Percentiles rank a stretch among this genome's conserved stretches.
These are phyloP conservation scores for Carex arenaria DNA, from an alignment of 202 grass and related monocot species.

Conservation along the genomic window DNA sequence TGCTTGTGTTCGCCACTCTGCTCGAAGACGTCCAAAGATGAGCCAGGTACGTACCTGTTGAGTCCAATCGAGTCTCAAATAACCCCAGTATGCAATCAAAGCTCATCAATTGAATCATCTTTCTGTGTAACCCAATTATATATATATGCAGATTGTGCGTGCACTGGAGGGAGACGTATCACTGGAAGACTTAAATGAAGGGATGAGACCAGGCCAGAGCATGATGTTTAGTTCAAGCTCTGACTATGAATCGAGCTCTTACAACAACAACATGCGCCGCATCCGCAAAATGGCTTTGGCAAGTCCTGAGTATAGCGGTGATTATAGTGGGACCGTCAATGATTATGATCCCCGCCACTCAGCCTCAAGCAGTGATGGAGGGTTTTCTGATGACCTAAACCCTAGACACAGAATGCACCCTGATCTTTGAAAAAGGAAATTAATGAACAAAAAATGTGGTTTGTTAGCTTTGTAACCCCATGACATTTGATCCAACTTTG, in stretches of 20 bases:
- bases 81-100: neutral
- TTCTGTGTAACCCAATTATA: neutral
- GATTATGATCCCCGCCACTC: slow-evolving; percentile 13
- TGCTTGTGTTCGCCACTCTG: slow-evolving; percentile 64
- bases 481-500: slow-evolving; percentile 8
- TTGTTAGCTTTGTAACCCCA: slow-evolving; percentile 18
- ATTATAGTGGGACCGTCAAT: slow-evolving; percentile 20
- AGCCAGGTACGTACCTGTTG: slow-evolving; percentile 43
- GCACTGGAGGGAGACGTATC: slow-evolving; percentile 72
- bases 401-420: slow-evolving; percentile 25
- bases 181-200: slow-evolving; percentile 81
- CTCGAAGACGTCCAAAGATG: slow-evolving; percentile 80
- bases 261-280: slow-evolving; percentile 27
- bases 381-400: slow-evolving; percentile 28
- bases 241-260: slow-evolving; percentile 18
- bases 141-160: slow-evolving; percentile 55
- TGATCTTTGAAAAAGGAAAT: slow-evolving; percentile 3
- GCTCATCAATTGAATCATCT: neutral
- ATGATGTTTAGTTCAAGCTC: slow-evolving; percentile 35
- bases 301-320: slow-evolving; percentile 26
- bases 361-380: slow-evolving; percentile 6
- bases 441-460: neutral
- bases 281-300: slow-evolving; percentile 27
- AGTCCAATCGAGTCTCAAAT: neutral
- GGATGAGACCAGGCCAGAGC: slow-evolving; percentile 63